Evolutionary conservation across 129 eudicot genomes (phyloP), one percentile per base, ranked within the genome.

Genomic region (Deinandra increscens): DNA sequence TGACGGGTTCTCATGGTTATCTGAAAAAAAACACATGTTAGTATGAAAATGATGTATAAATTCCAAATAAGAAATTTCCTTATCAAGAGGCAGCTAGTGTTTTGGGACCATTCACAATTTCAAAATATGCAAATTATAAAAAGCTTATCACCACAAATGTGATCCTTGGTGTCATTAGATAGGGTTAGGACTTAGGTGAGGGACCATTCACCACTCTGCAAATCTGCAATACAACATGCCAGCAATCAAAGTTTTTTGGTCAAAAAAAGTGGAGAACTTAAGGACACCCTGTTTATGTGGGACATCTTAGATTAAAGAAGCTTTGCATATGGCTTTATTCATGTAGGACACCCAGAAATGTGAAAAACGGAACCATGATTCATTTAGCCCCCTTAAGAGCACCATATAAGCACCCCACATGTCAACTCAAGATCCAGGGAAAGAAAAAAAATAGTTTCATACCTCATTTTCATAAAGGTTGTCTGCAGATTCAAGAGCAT

Each of bases 51-150:
- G 74, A 68, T 29, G 43, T 17, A 19, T 11, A 23, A 38, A 66
- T 15, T 43, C 45, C 53, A 81, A 70, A 72, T 5, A 68, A 49
- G 59, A 78, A 78, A 59, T 69, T 38, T 70, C 31, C 42, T 61
- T 64, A 60, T 66, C 31, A 26, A 66, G 62, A 67, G 59, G 71
- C 66, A 53, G 73, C 70, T 46, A 71, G 64, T 69, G 64, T 65
- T 78, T 60, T 44, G 79, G 84, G 84, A 83, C 87, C 81, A 75
- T 55, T 43, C 64, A 70, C 72, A 65, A 64, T 58, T 58, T 55
- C 56, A 26, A 82, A 33, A 66, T 48, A 72, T 51, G 72, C 60
- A 31, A 36, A 78, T 37, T 48, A 63, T 54, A 53, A 9, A 71
- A 46, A 20, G 51, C 64, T 74, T 64, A 73, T 73, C 55, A 65